Evolutionary conservation across 176 grass and related monocot species (phyloP), one percentile per base, ranked within the genome.

Genomic region (Tillandsia fasciculata): DNA sequence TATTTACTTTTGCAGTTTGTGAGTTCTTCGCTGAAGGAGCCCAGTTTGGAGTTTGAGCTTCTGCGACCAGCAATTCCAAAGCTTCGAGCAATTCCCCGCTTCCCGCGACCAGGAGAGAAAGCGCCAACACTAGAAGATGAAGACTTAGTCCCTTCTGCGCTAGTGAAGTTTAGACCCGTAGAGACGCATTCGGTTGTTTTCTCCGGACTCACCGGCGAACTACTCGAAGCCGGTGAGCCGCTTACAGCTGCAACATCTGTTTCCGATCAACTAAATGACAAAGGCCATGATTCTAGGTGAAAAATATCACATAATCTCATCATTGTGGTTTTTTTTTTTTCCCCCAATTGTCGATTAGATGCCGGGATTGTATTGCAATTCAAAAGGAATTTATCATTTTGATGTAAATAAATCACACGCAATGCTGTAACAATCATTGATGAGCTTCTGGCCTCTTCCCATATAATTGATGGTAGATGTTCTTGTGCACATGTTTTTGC

Each of bases 41-140:
- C 82, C 48, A 53, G 69, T 70, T 80, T 99, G 82, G 87, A 90
- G 26, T 99, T 99, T 49, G 82, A 99, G 71, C 82, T 99, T 52
- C 75, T 90, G 64, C 70, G 23, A 2, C 89, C 89, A 53, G 84
- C 67, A n/a, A 10, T 83, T 33, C 89, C 84, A 1, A 93, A 77
- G 78, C 17, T 82, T 68, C 80, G 81, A 0, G 64, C 86, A 17
- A 47, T 93, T 42, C 84, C 87, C 1, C 75, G 66, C 80, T 86
- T 81, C 65, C 69, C 71, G 24, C 81, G 76, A 53, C 63, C 63
- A 15, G 93, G 89, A 64, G 82, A 74, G 10, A 85, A 29, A 74
- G 20, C 79, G 74, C 74, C 69, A 70, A 90, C 81, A 0, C 47
- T 99, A 6, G 89, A 80, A 80, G 94, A 93, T 2, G 89, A 93